These are phyloP conservation scores for Phanerochaete sordida DNA, from an alignment of 768 basidiomycete species.

Conservation along the genomic window DNA sequence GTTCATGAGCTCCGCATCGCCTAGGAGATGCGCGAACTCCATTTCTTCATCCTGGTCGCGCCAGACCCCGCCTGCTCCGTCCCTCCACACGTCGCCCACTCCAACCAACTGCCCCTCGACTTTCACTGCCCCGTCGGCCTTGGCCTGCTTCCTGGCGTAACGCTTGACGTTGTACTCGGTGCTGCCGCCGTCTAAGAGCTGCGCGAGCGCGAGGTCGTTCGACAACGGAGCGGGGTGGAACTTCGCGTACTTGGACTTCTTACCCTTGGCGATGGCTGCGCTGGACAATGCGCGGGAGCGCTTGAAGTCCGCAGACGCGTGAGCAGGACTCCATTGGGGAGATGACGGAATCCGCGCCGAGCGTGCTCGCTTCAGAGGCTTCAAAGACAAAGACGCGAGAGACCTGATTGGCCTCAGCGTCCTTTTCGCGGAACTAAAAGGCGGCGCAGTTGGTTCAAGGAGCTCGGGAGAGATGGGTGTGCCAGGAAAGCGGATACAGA, in stretches of 20 bases:
- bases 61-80: conserved; percentile 63
- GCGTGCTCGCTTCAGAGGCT: conserved; percentile 29
- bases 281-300: conserved; percentile 14
- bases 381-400: conserved; percentile 47
- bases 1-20: conserved; percentile 29
- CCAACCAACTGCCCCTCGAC: conserved; percentile 27
- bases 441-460: conserved; percentile 9
- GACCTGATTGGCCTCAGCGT: conserved; percentile 47
- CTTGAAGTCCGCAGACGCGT: conserved; percentile 11
- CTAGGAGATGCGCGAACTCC: conserved; percentile 64
- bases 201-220: conserved; percentile 67
- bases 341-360: conserved; percentile 32
- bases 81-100: conserved; percentile 54
- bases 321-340: conserved; percentile 8
- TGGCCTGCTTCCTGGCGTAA: conserved; percentile 53
- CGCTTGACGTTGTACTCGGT: conserved; percentile 52
- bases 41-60: conserved; percentile 68
- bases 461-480: conserved; percentile 35
- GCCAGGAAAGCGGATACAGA: conserved; percentile 57
- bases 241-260: conserved; percentile 43
- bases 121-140: conserved; percentile 28
- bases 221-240: conserved; percentile 54
- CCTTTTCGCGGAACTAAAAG: conserved; percentile 17
- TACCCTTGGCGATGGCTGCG: conserved; percentile 39
- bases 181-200: conserved; percentile 62